These are phyloP conservation scores for Smittium culicis DNA, from an alignment of 371 early-diverging fungal species.

Conservation along the genomic window DNA sequence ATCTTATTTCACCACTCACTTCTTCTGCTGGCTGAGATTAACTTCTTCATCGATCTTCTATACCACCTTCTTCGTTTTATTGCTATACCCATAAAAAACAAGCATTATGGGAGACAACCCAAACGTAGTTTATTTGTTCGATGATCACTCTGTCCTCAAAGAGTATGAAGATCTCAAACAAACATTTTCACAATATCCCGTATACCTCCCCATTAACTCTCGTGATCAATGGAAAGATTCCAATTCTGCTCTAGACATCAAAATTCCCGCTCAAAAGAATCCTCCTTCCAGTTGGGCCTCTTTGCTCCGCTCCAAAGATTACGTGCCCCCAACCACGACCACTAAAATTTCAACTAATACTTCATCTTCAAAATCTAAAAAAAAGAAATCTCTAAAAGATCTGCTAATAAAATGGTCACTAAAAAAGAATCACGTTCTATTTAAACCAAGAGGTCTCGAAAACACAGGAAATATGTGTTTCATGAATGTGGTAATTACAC, in stretches of 20 bases:
- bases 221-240: neutral
- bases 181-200: neutral
- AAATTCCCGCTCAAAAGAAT: slow-evolving; percentile 32
- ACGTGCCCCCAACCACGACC: neutral
- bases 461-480: slow-evolving; percentile 95
- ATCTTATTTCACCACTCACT: too few species aligned
- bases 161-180: slow-evolving; percentile 3
- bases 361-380: neutral
- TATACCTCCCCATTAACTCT: neutral
- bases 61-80: too few species aligned
- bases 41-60: too few species aligned
- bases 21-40: too few species aligned
- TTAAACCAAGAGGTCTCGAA: slow-evolving; percentile 80
- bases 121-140: neutral
- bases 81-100: too few species aligned
- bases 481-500: slow-evolving; percentile 65
- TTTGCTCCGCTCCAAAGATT: slow-evolving; percentile 16
- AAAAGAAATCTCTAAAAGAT: slow-evolving; percentile 10
- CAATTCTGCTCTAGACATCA: neutral
- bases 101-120: neutral
- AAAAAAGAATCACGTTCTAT: slow-evolving; percentile 25
- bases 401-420: slow-evolving; percentile 26
- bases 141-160: neutral
- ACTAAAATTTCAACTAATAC: neutral
- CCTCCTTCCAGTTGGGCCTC: slow-evolving; percentile 42